phyloP scores from a whole-genome alignment of 1,139 yeast genomes.

The Sugiyamaella sp. region DNA sequence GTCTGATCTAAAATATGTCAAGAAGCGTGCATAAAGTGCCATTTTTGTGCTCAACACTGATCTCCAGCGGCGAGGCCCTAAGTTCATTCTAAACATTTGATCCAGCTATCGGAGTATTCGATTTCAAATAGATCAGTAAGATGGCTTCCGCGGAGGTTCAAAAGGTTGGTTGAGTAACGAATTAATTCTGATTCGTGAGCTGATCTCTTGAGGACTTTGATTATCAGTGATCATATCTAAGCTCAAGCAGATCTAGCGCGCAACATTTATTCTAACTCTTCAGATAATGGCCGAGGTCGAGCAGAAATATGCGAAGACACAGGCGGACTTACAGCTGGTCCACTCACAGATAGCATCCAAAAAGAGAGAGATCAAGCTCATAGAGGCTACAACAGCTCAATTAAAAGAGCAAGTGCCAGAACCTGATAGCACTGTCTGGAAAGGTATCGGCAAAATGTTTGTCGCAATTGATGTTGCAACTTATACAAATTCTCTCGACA shows the following conservation, averaged over 20 bases:
- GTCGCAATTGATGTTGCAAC: constrained; percentile 45
- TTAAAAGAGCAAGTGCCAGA: constrained; percentile 50
- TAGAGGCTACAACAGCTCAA: constrained; percentile 59
- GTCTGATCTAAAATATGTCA: neutral
- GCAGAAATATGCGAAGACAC: constrained; percentile 31
- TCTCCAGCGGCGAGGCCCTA: too few relatives aligned
- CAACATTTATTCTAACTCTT: neutral
- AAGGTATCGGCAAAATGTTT: constrained; percentile 77
- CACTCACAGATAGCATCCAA: constrained; percentile 59
- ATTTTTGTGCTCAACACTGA: neutral
- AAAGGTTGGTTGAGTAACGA: too few relatives aligned
- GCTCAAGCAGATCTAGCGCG: neutral
- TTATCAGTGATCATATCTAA: too few relatives aligned
- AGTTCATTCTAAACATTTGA: too few relatives aligned
- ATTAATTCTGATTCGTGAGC: too few relatives aligned
- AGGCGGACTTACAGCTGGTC: constrained; percentile 65
- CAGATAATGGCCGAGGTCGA: constrained; percentile 32
- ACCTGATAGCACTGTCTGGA: constrained; percentile 62
- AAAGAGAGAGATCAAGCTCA: constrained; percentile 59
- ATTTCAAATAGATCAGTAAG: neutral
- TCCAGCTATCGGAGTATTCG: neutral
- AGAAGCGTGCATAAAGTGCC: neutral
- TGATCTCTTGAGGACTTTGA: too few relatives aligned
- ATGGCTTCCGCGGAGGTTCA: constrained; percentile 16
- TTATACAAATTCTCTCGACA: constrained; percentile 53